Evolutionary conservation across 805 yeast species (phyloP).

Genomic region (Wickerhamomyces canadensis): DNA sequence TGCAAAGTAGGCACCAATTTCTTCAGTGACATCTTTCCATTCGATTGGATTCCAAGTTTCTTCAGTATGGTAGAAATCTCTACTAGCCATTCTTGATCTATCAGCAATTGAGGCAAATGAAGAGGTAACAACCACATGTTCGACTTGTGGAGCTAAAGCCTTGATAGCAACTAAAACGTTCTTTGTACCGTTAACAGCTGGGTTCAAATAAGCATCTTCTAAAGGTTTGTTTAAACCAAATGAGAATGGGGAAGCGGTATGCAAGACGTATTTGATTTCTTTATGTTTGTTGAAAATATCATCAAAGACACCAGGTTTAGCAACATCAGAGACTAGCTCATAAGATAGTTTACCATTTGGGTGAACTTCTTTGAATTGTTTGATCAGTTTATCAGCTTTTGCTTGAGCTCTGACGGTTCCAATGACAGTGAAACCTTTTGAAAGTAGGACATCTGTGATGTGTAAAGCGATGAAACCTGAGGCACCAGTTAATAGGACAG

Average conservation of each 20-base stretch:
- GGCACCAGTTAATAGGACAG: slow-evolving; percentile 37
- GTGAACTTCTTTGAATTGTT: slow-evolving; percentile 16
- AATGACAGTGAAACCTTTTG: slow-evolving; percentile 32
- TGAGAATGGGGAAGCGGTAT: slow-evolving; percentile 51
- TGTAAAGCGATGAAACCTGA: slow-evolving; percentile 42
- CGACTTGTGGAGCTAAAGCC: slow-evolving; percentile 31
- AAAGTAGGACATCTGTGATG: slow-evolving; percentile 29
- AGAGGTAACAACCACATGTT: slow-evolving; percentile 49
- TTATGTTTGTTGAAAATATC: slow-evolving; percentile 34
- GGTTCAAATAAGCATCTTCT: slow-evolving; percentile 46
- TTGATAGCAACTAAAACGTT: slow-evolving; percentile 33
- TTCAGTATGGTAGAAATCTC: slow-evolving; percentile 25
- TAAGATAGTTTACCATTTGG: slow-evolving; percentile 30
- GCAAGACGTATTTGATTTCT: slow-evolving; percentile 48
- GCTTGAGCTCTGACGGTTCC: slow-evolving; percentile 21
- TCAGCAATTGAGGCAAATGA: slow-evolving; percentile 48
- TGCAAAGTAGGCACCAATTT: slow-evolving; percentile 42
- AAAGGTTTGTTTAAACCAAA: slow-evolving; percentile 31
- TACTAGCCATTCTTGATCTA: slow-evolving; percentile 12
- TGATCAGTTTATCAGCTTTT: slow-evolving; percentile 12
- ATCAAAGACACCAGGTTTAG: slow-evolving; percentile 37
- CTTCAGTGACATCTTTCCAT: slow-evolving; percentile 36
- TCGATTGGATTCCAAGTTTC: slow-evolving; percentile 41
- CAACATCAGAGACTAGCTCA: slow-evolving; percentile 42
- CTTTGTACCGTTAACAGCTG: slow-evolving; percentile 53